Conservation (phyloP, 2,329 filamentous ascomycete genomes). For the Talaromyces sp. region DNA sequence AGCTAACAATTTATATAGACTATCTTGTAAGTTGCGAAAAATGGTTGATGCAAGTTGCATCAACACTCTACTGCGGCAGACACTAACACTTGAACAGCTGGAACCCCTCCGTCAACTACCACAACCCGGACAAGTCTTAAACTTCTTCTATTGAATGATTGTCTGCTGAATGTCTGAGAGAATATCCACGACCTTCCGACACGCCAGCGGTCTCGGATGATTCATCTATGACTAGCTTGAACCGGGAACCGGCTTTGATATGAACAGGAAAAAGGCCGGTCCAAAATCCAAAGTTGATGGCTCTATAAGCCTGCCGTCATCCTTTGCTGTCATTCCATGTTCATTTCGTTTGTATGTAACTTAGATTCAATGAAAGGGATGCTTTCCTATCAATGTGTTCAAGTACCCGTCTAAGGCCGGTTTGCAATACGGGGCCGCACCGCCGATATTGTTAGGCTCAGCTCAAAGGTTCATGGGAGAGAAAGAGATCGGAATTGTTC, state of each 20-base stretch:
- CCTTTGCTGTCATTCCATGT: slow-evolving; percentile 16
- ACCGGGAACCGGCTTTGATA: not conserved
- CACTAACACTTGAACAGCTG: slow-evolving; percentile 57
- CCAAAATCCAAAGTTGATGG: slow-evolving; percentile 12
- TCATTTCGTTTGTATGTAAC: slow-evolving; percentile 21
- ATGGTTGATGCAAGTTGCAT: not conserved
- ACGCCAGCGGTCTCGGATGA: not conserved
- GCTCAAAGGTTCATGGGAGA: not conserved
- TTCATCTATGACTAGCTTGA: not conserved
- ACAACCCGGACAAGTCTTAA: slow-evolving; percentile 76
- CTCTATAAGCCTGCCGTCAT: not conserved
- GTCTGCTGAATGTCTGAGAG: not conserved
- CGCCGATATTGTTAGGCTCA: not conserved
- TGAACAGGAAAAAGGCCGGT: not conserved
- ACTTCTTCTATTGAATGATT: not conserved
- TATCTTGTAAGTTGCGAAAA: slow-evolving; percentile 56
- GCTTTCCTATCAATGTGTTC: not conserved
- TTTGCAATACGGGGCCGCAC: too few species aligned
- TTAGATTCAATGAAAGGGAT: slow-evolving; percentile 17
- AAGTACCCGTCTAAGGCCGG: too few species aligned
- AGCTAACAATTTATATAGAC: slow-evolving; percentile 46
- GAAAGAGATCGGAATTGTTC: too few species aligned
- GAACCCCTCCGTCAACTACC: slow-evolving; percentile 94
- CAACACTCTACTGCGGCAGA: not conserved
- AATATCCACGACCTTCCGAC: not conserved